phyloP scores from a whole-genome alignment of 2,329 filamentous ascomycete genomes.

The Sarocladium brachiariae region DNA sequence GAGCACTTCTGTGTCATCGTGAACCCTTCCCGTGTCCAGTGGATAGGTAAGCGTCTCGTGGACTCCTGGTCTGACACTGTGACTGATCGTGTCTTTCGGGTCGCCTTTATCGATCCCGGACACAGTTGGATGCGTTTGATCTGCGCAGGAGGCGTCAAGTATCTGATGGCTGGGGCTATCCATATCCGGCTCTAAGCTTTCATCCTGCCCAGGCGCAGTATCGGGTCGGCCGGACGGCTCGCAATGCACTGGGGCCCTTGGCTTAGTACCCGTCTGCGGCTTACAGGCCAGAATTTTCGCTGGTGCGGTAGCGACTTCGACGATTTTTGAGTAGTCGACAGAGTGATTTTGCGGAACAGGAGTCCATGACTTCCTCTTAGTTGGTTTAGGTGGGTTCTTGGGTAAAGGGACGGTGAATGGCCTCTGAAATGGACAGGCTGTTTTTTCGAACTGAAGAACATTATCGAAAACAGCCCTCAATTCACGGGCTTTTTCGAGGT shows the following conservation, averaged over 20 bases:
- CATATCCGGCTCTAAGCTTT: no score
- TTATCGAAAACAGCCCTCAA: slow-evolving; percentile 64
- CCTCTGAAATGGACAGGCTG: slow-evolving; percentile 76
- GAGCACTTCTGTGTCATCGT: no score
- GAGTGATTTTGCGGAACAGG: slow-evolving; percentile 14
- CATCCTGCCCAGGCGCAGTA: not conserved
- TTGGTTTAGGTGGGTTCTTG: slow-evolving; percentile 56
- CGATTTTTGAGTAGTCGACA: slow-evolving; percentile 22
- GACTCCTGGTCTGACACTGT: no score
- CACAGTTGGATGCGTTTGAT: no score
- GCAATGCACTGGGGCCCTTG: not conserved
- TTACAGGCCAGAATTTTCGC: not conserved
- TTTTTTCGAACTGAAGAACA: slow-evolving; percentile 80
- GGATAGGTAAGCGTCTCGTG: no score
- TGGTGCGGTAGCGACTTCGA: not conserved
- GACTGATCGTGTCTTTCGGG: no score
- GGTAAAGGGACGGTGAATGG: slow-evolving; percentile 70
- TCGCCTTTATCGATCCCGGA: no score
- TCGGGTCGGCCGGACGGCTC: not conserved
- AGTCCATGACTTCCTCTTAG: slow-evolving; percentile 59
- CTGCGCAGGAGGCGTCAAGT: no score
- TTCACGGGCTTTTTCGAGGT: slow-evolving; percentile 51
- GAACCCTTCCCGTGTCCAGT: no score
- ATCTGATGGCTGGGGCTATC: no score
- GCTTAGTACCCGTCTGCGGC: not conserved